Base-by-base conservation (phyloP, 441 rosid species). In the Pelargonium myrrhifolium region DNA sequence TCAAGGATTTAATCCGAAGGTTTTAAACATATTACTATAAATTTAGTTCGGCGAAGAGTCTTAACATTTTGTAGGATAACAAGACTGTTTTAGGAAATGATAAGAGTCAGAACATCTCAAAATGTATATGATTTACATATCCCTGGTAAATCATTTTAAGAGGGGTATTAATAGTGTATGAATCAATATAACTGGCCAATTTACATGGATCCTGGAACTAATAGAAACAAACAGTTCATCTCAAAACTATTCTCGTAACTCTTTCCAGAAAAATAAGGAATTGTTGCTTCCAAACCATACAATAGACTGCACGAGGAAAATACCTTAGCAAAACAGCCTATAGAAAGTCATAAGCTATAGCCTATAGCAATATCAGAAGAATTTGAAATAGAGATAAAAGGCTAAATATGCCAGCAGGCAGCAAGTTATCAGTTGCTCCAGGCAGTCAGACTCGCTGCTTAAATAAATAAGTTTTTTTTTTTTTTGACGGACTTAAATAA, bases 261-360 rank as follows among this genome's bases (percentile, higher is more conserved):
- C 53, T 49, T 18, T 55, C 20, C 43, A 39, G 39, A 51, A 55
- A 51, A 15, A 20, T 14, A 49, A 56, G 14, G 28, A 7, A 67
- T 59, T 35, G 2, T 56, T 22, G 45, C 17, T 58, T 58, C 71
- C 64, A 61, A 61, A 28, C 64, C 64, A 56, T 61, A 40, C 17
- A 58, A 17, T n/a, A 15, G 10, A 68, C 58, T 68, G 37, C 20
- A 37, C 20, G 64, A 42, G 65, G 15, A 21, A 59, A 59, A 24
- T 59, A 59, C n/a, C 31, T 22, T 10, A 59, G 26, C 63, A 17
- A 22, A 43, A 11, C 62, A 56, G 31, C 7, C 22, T 56, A 21
- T 20, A 18, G 26, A 55, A 15, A 55, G 61, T 14, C 15, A 58
- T 4, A 58, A 58, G 6, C 11, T 58, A 58, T 21, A n/a, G n/a